phyloP scores from a whole-genome alignment of 2,329 filamentous ascomycete genomes.

The Sporothrix brasiliensis region DNA sequence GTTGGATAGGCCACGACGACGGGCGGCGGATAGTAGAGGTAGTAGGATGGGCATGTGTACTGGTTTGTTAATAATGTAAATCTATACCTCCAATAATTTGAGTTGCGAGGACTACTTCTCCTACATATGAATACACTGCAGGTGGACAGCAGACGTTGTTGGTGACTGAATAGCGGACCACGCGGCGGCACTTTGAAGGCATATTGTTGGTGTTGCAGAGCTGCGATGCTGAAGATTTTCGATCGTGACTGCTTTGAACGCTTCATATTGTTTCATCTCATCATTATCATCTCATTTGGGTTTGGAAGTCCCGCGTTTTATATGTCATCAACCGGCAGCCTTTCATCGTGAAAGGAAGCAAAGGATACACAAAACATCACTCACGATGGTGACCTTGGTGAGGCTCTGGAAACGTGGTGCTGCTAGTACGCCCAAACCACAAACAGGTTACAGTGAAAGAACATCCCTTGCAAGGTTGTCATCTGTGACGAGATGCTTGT shows the following conservation, averaged over 20 bases:
- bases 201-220: neutral
- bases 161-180: constrained; percentile 20
- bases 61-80: neutral
- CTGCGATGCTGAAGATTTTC: neutral
- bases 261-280: too few relatives aligned
- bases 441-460: neutral
- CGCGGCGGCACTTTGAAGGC: neutral
- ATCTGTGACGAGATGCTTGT: constrained; percentile 14
- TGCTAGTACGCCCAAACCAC: neutral
- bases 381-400: neutral
- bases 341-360: neutral
- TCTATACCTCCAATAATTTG: neutral
- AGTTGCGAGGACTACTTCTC: neutral
- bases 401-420: neutral
- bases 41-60: constrained; percentile 4
- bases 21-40: constrained; percentile 8
- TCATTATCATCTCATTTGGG: neutral
- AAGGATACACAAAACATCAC: neutral
- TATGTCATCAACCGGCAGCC: neutral
- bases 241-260: neutral
- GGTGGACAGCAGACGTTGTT: constrained; percentile 15
- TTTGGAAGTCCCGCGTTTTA: neutral
- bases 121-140: neutral
- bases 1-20: constrained; percentile 16
- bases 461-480: neutral